Evolutionary conservation across 305 asterid species (phyloP).

Genomic region (Ilex paraguariensis): DNA sequence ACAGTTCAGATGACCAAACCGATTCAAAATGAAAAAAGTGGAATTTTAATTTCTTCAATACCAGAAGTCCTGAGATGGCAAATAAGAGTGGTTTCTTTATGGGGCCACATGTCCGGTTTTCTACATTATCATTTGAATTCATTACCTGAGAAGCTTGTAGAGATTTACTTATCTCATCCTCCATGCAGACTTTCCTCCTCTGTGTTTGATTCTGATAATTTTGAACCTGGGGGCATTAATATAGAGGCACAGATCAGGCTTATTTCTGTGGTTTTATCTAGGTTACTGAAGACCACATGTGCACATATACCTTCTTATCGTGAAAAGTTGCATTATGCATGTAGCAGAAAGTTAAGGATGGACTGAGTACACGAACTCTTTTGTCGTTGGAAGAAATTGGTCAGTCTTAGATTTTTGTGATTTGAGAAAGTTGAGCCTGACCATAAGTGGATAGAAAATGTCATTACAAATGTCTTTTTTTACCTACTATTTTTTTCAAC

Average conservation of each 20-base stretch:
- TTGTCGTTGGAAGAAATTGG: constrained; percentile 37
- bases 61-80: constrained; percentile 57
- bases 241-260: constrained; percentile 26
- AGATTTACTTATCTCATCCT: constrained; percentile 26
- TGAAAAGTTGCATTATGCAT: constrained; percentile 62
- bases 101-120: constrained; percentile 62
- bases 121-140: constrained; percentile 48
- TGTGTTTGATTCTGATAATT: constrained; percentile 12
- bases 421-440: too few relatives aligned
- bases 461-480: too few relatives aligned
- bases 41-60: constrained; percentile 22
- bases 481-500: too few relatives aligned
- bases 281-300: constrained; percentile 40
- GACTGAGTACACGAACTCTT: constrained; percentile 25
- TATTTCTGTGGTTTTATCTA: constrained; percentile 36
- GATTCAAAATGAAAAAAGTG: constrained; percentile 36
- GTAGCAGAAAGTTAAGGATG: constrained; percentile 45
- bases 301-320: constrained; percentile 52
- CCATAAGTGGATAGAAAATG: too few relatives aligned
- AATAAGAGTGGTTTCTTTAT: constrained; percentile 48
- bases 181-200: constrained; percentile 6
- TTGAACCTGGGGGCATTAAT: constrained; percentile 30
- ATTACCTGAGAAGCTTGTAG: constrained; percentile 35
- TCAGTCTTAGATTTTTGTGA: too few relatives aligned
- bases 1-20: constrained; percentile 25